These are phyloP conservation scores for Didymella keratinophila DNA, from an alignment of 2,329 filamentous ascomycete genomes.

Conservation along the genomic window DNA sequence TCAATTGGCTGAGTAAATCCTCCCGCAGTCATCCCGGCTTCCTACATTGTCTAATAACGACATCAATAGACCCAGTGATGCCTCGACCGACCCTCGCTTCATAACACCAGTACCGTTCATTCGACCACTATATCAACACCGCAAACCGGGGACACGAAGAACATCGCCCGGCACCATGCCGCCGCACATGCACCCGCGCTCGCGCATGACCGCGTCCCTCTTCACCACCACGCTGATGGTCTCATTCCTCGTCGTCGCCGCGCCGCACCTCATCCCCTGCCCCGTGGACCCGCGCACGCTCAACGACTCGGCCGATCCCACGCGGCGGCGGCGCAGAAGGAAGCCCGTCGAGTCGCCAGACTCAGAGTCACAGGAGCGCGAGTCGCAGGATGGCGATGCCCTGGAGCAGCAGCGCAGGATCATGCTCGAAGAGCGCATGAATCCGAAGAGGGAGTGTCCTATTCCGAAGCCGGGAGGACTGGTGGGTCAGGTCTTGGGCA, in stretches of 20 bases:
- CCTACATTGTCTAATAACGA: neutral
- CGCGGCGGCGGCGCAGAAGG: constrained; percentile 51
- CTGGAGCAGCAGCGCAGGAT: constrained; percentile 33
- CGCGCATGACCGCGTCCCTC: constrained; percentile 89
- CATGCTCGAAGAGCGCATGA: constrained; percentile 33
- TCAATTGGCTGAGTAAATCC: constrained; percentile 43
- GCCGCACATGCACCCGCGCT: constrained; percentile 88
- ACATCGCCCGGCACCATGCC: constrained; percentile 66
- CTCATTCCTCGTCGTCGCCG: constrained; percentile 88
- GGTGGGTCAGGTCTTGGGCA: constrained; percentile 77
- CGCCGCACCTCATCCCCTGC: constrained; percentile 91
- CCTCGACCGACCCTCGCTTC: constrained; percentile 29
- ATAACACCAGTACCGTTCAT: neutral
- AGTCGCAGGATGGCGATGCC: constrained; percentile 29
- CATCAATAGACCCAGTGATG: constrained; percentile 38
- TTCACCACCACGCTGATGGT: constrained; percentile 92
- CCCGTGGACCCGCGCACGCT: constrained; percentile 78
- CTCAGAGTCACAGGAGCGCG: neutral
- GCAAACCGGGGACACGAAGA: neutral
- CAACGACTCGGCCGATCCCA: constrained; percentile 68
- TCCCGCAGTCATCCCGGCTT: neutral
- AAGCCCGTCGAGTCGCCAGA: too few relatives aligned
- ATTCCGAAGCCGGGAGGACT: constrained; percentile 88
- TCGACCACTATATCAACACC: neutral
- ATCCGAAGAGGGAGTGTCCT: constrained; percentile 76